These are phyloP conservation scores for Arbutus unedo DNA, from an alignment of 148 eudicot species.

Conservation along the genomic window DNA sequence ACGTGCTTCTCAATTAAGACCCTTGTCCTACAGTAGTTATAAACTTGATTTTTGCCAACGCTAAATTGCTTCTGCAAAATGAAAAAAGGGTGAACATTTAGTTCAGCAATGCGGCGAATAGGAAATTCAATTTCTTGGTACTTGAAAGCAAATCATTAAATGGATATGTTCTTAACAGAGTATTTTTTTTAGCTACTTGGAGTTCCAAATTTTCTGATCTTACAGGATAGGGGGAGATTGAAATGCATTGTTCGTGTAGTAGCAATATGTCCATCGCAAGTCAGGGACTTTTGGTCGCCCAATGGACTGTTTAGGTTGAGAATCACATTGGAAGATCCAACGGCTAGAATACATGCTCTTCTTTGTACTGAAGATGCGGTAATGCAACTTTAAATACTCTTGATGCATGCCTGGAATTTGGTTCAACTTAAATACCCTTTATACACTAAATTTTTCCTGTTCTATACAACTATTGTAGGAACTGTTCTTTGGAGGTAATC, in stretches of 20 bases:
- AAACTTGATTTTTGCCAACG: neutral
- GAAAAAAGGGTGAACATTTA: neutral
- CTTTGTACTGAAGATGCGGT: conserved; percentile 13
- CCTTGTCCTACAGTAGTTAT: neutral
- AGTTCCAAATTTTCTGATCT: neutral
- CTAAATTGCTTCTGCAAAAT: neutral
- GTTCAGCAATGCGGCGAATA: neutral
- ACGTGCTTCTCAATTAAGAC: neutral
- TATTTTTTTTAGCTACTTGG: neutral
- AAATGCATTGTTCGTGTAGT: conserved; percentile 11
- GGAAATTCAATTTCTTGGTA: neutral
- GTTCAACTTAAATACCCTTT: neutral
- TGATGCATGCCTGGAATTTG: neutral
- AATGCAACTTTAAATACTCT: neutral
- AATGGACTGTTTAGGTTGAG: conserved; percentile 3
- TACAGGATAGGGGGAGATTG: conserved; percentile 2
- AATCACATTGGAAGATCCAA: conserved; percentile 12
- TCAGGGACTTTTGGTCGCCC: conserved; percentile 7
- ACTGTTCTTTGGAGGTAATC: conserved; percentile 14
- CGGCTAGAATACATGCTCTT: conserved; percentile 16
- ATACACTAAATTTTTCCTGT: neutral
- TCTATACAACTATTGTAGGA: conserved; percentile 3
- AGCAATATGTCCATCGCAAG: conserved; percentile 4
- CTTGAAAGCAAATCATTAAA: neutral
- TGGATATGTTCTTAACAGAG: neutral